These are phyloP conservation scores for Leucaena leucocephala DNA, from an alignment of 306 rosid species.

Conservation along the genomic window DNA sequence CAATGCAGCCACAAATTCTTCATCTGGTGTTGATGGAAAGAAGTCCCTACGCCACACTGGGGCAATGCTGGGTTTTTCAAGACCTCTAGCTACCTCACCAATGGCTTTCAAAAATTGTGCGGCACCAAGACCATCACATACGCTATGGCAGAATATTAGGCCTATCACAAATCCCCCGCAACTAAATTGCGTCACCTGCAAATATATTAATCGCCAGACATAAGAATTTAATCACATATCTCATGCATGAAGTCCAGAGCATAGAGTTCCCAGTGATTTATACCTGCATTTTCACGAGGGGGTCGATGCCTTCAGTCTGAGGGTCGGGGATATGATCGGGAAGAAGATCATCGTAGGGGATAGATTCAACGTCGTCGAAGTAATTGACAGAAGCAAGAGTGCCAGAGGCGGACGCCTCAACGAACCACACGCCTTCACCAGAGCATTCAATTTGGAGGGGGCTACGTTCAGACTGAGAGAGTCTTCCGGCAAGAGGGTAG, in stretches of 20 bases:
- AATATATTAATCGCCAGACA: neutral
- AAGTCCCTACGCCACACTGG: conserved; percentile 74
- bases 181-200: conserved; percentile 69
- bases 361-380: conserved; percentile 51
- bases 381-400: conserved; percentile 51
- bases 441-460: conserved; percentile 58
- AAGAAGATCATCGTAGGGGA: conserved; percentile 54
- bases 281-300: conserved; percentile 76
- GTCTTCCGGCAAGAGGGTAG: conserved; percentile 78
- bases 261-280: neutral
- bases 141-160: conserved; percentile 66
- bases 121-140: conserved; percentile 87
- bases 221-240: neutral
- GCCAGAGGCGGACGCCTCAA: conserved; percentile 60
- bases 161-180: conserved; percentile 84
- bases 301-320: conserved; percentile 34
- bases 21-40: conserved; percentile 25
- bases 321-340: conserved; percentile 52
- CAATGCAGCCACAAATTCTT: neutral
- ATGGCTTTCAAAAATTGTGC: conserved; percentile 81
- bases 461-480: conserved; percentile 32
- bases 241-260: neutral
- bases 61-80: conserved; percentile 41
- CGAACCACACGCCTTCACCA: conserved; percentile 61
- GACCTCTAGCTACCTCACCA: conserved; percentile 68